Base-by-base conservation (phyloP, 129 eudicot species). In the Kitagawia praeruptora region DNA sequence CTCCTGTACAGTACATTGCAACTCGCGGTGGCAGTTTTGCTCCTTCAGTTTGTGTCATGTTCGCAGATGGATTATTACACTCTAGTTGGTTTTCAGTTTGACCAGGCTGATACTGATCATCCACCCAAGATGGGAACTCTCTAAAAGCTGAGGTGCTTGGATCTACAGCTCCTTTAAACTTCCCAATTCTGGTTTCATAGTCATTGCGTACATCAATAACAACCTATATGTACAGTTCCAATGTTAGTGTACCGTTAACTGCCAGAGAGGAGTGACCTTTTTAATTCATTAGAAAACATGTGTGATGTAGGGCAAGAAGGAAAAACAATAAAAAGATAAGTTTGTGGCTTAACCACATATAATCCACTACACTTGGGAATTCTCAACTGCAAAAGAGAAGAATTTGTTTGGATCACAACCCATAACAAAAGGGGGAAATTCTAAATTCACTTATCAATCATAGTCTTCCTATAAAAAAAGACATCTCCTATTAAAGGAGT, bases 191-290 rank as follows among this genome's bases (percentile, higher is more conserved):
- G 67, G 84, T 92, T 86, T 94, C 98, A 85, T 94, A 94, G 87
- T 85, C 92, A 75, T 94, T 94, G 78, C 98, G 96, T 64, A 94
- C 98, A 84, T 94, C 98, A 61, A 94, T 90, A 31, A 94, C 97
- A 87, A 94, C 97, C 98, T 94, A 80, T 21, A 63, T 67, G 14
- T 44, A 21, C 19, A 11, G 7, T 25, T 37, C 16, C 8, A 71
- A 81, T 15, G 66, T 79, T 51, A 74, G 42, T 61, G 78, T 13
- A 80, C 42, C 10, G 41, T 61, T 27, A 27, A 44, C 45, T 77
- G 61, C 75, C 76, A 53, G 61, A 49, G 10, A 76, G 21, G 4
- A 27, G 41, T 42, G 72, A 40, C 72, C 70, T 82, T 73, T 40
- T 73, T 40, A 19, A 42, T 44, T 11, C 3, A 73, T 0, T 4